phyloP scores from a whole-genome alignment of 2,329 filamentous ascomycete species.

The Neopestalotiopsis clavispora region DNA sequence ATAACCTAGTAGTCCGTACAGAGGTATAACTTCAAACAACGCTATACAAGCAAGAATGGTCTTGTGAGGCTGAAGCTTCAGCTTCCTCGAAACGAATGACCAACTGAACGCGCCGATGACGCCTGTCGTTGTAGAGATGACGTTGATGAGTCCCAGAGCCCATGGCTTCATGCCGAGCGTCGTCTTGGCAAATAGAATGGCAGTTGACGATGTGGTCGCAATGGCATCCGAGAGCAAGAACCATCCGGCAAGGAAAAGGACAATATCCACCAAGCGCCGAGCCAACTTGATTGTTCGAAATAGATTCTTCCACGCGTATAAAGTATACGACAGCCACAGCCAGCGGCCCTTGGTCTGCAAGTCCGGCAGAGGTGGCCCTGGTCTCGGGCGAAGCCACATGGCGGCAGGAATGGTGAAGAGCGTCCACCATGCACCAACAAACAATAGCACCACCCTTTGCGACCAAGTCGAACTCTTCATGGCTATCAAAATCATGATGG shows the following conservation, averaged over 20 bases:
- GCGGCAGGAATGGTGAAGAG: slow-evolving; percentile 87
- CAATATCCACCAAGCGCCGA: slow-evolving; percentile 71
- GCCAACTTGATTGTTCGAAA: slow-evolving; percentile 81
- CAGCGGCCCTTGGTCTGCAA: slow-evolving; percentile 42
- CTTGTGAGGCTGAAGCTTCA: slow-evolving; percentile 77
- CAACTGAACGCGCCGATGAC: slow-evolving; percentile 90
- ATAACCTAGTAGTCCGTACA: slow-evolving; percentile 90
- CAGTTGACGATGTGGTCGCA: slow-evolving; percentile 92
- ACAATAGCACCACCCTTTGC: slow-evolving; percentile 82
- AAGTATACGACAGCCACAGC: slow-evolving; percentile 73
- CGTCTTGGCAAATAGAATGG: slow-evolving; percentile 94
- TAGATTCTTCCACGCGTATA: slow-evolving; percentile 85
- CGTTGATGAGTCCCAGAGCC: slow-evolving; percentile 88
- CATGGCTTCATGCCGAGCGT: slow-evolving; percentile 87
- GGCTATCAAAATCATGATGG: slow-evolving; percentile 76
- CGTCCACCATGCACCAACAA: slow-evolving; percentile 92
- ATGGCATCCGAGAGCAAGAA: slow-evolving; percentile 94
- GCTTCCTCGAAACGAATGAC: slow-evolving; percentile 74
- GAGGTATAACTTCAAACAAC: slow-evolving; percentile 88
- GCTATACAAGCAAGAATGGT: slow-evolving; percentile 92
- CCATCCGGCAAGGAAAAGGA: slow-evolving; percentile 86
- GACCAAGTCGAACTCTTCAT: slow-evolving; percentile 83
- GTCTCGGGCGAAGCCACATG: slow-evolving; percentile 84
- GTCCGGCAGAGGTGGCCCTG: slow-evolving; percentile 77
- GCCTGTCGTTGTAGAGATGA: slow-evolving; percentile 84